Evolutionary conservation across 2,329 filamentous ascomycete species (phyloP).

Genomic region (Truncatella angustata): DNA sequence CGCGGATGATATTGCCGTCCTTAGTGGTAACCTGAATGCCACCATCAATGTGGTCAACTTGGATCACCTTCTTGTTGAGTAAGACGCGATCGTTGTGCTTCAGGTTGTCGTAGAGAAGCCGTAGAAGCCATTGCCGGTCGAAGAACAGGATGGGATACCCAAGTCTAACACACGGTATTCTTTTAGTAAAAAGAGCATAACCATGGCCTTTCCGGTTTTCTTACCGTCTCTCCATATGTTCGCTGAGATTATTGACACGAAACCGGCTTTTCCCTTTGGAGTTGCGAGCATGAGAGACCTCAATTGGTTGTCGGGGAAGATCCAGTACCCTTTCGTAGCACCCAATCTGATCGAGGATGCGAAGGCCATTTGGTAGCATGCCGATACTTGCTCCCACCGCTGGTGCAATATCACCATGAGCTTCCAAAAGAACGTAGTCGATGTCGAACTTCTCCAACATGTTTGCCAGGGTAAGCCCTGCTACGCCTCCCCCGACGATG

Average conservation of each 20-base stretch:
- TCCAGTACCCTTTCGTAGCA: background rate
- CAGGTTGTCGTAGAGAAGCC: constrained; percentile 31
- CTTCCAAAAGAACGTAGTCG: constrained; percentile 42
- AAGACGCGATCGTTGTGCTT: constrained; percentile 31
- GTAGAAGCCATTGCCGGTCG: constrained; percentile 33
- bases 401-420: constrained; percentile 30
- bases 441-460: constrained; percentile 37
- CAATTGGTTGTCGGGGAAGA: background rate
- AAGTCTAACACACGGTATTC: constrained; percentile 18
- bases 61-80: constrained; percentile 25
- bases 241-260: constrained; percentile 5
- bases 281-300: background rate
- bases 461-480: constrained; percentile 39
- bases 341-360: constrained; percentile 23
- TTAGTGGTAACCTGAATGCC: constrained; percentile 29
- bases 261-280: constrained; percentile 14
- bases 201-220: background rate
- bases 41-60: constrained; percentile 20
- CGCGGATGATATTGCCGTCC: constrained; percentile 28
- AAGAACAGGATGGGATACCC: constrained; percentile 34
- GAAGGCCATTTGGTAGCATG: constrained; percentile 31
- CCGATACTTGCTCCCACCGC: constrained; percentile 39
- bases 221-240: constrained; percentile 7
- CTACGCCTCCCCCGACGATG: constrained; percentile 18
- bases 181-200: background rate